These are phyloP conservation scores for Nemania serpens DNA, from an alignment of 2,329 filamentous ascomycete genomes.

Conservation along the genomic window DNA sequence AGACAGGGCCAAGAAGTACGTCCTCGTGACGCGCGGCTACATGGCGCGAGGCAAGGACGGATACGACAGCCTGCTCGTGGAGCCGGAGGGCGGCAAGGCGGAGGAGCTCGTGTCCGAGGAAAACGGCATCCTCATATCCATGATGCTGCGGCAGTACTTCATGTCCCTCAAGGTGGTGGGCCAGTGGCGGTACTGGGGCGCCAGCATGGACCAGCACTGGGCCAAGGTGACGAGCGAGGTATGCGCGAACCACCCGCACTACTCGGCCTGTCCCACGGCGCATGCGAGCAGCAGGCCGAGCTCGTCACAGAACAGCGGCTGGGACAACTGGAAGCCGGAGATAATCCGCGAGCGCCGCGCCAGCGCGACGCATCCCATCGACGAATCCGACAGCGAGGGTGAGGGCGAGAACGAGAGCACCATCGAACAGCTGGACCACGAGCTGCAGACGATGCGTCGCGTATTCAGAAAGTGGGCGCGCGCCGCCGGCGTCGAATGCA, in stretches of 20 bases:
- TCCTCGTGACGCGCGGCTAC: conserved; percentile 80
- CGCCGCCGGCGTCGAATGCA: conserved; percentile 64
- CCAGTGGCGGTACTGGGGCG: conserved; percentile 74
- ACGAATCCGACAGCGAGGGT: conserved; percentile 51
- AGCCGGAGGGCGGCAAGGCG: conserved; percentile 74
- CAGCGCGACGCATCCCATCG: conserved; percentile 39
- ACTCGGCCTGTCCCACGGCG: conserved; percentile 33
- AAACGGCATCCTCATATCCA: conserved; percentile 83
- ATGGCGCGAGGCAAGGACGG: conserved; percentile 90
- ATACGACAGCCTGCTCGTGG: conserved; percentile 74
- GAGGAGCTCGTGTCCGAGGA: conserved; percentile 84
- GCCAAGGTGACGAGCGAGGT: conserved; percentile 65
- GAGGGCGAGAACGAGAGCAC: conserved; percentile 38
- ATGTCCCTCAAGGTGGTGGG: conserved; percentile 82
- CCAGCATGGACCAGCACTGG: conserved; percentile 69
- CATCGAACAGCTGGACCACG: conserved; percentile 53
- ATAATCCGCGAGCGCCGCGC: conserved; percentile 44
- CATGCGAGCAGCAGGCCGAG: conserved; percentile 9
- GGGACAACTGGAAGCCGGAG: conserved; percentile 46
- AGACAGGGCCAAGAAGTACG: conserved; percentile 67
- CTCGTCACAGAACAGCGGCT: conserved; percentile 31
- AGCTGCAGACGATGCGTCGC: conserved; percentile 68
- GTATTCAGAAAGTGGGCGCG: conserved; percentile 76
- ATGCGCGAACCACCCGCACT: conserved; percentile 54
- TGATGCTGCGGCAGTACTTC: conserved; percentile 88